These are phyloP conservation scores for Magnaporthales sp. DNA, from an alignment of 2,329 filamentous ascomycete species.

Conservation along the genomic window DNA sequence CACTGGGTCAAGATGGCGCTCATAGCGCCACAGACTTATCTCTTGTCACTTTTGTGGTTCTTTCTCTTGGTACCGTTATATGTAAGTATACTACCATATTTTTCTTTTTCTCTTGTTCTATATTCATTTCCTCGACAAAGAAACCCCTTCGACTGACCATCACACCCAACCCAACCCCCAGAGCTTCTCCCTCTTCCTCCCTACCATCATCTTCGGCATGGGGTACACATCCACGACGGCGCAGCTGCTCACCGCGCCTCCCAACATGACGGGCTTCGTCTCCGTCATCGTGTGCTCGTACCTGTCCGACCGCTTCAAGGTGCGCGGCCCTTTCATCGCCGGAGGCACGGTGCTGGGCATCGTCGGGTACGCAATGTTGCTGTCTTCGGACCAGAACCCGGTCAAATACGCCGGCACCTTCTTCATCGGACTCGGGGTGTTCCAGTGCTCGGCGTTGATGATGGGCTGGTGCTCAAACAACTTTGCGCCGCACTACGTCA, in stretches of 20 bases:
- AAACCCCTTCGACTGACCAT: no score
- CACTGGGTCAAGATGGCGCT: conserved; percentile 26
- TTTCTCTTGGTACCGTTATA: conserved; percentile 19
- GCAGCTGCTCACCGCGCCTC: conserved; percentile 27
- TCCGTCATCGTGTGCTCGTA: conserved; percentile 22
- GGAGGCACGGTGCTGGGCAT: conserved; percentile 20
- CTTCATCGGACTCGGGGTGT: conserved; percentile 22
- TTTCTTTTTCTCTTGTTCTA: conserved; percentile 10
- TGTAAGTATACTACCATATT: conserved; percentile 12
- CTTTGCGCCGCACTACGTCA: conserved; percentile 31
- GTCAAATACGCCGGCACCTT: conserved; percentile 28
- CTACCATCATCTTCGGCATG: conserved; percentile 31
- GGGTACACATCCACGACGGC: conserved; percentile 28
- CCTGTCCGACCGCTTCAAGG: conserved; percentile 22
- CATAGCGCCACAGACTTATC: conserved; percentile 18
- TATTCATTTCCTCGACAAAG: neutral
- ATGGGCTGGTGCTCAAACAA: conserved; percentile 33
- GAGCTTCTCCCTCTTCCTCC: conserved; percentile 35
- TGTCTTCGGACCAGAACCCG: conserved; percentile 18
- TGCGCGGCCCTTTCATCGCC: conserved; percentile 22
- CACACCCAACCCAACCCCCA: neutral
- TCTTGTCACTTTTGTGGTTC: conserved; percentile 18
- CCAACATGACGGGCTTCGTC: conserved; percentile 23
- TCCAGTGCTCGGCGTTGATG: conserved; percentile 16
- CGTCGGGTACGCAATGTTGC: conserved; percentile 25